phyloP scores from a whole-genome alignment of 768 basidiomycete species.

The Mycena filopes region DNA sequence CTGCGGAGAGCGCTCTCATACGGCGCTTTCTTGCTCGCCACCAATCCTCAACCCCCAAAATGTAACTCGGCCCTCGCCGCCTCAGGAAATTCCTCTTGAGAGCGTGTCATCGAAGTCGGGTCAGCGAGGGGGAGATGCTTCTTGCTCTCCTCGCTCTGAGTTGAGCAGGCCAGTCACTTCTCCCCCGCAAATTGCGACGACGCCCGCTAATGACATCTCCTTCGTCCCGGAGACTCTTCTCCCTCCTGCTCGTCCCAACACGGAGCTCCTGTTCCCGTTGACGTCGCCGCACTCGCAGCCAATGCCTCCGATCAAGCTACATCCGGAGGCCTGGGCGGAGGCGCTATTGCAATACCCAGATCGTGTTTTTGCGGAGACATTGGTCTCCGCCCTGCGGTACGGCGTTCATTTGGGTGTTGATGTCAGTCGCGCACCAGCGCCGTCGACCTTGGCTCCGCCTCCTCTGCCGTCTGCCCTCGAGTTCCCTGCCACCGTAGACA shows the following conservation, averaged over 20 bases:
- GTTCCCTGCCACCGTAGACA: constrained; percentile 9
- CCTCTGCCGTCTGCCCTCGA: constrained; percentile 26
- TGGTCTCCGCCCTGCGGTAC: constrained; percentile 15
- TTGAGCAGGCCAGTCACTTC: not conserved
- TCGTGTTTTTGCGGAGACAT: constrained; percentile 9
- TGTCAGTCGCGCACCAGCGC: not conserved
- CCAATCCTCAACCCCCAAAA: too few species aligned
- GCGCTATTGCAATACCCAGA: constrained; percentile 14
- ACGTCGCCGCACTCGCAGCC: constrained; percentile 18
- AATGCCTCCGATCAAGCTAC: constrained; percentile 15
- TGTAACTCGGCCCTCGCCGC: too few species aligned
- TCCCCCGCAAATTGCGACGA: not conserved
- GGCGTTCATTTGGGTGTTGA: constrained; percentile 24
- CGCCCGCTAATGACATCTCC: too few species aligned
- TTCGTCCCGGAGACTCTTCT: too few species aligned
- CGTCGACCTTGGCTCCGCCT: not conserved
- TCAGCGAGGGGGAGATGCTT: too few species aligned
- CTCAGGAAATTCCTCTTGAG: too few species aligned
- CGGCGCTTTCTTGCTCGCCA: too few species aligned
- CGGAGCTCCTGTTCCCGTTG: constrained; percentile 20
- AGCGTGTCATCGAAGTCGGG: too few species aligned
- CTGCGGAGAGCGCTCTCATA: too few species aligned
- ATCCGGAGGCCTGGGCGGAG: not conserved
- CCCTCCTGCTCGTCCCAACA: constrained; percentile 20
- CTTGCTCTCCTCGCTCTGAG: not conserved